Evolutionary conservation across 805 yeast species (phyloP).

Genomic region (Blastobotrys americana): DNA sequence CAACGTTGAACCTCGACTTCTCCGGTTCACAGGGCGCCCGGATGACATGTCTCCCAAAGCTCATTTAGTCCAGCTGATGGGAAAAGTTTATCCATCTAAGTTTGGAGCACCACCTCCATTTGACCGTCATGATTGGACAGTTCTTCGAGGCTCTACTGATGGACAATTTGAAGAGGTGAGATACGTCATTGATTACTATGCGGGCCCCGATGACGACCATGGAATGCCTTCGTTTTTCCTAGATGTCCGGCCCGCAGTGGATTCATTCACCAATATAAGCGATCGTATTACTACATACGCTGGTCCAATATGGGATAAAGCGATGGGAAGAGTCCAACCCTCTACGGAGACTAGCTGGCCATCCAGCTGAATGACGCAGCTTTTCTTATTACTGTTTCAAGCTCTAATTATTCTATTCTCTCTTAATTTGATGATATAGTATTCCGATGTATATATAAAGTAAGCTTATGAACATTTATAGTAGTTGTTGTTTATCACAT

Average conservation of each 20-base stretch:
- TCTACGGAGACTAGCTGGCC: too few species aligned
- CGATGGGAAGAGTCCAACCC: conserved; percentile 44
- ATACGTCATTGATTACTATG: conserved; percentile 91
- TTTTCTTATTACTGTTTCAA: too few species aligned
- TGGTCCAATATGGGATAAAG: conserved; percentile 58
- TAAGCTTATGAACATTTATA: too few species aligned
- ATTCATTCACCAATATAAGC: conserved; percentile 49
- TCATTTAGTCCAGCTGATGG: conserved; percentile 52
- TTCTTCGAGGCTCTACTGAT: conserved; percentile 50
- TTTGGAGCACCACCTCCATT: conserved; percentile 82
- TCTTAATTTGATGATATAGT: too few species aligned
- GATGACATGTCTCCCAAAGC: conserved; percentile 85
- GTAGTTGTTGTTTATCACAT: too few species aligned
- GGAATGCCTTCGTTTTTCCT: conserved; percentile 88
- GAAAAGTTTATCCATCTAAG: conserved; percentile 61
- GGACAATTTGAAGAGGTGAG: conserved; percentile 63
- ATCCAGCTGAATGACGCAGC: too few species aligned
- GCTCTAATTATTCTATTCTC: too few species aligned
- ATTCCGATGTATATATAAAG: too few species aligned
- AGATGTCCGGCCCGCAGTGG: conserved; percentile 95
- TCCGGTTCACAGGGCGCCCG: conserved; percentile 89
- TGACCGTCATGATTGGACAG: conserved; percentile 99
- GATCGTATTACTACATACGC: conserved; percentile 70
- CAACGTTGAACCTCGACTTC: conserved; percentile 61
- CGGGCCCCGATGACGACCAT: conserved; percentile 85